Conservation (phyloP, 257 asterid species). For the Cordia subcordata region DNA sequence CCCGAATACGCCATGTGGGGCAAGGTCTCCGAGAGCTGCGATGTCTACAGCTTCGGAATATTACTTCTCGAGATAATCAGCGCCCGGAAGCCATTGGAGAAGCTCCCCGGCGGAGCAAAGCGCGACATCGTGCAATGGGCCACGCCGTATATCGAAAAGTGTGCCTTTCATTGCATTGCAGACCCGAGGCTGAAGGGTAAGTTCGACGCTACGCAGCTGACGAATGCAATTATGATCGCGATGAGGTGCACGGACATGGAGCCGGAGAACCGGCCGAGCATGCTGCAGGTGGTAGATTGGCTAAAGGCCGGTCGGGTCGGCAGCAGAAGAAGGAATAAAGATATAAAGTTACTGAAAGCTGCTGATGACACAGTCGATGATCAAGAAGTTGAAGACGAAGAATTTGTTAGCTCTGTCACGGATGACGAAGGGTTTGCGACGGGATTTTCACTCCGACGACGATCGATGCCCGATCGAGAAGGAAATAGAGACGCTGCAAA, state of each 20-base stretch:
- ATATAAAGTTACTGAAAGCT: constrained; percentile 15
- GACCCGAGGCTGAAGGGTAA: constrained; percentile 61
- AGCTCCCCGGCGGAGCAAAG: constrained; percentile 56
- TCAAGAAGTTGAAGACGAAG: background rate
- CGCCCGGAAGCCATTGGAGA: constrained; percentile 57
- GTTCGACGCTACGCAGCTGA: constrained; percentile 33
- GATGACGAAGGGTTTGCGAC: constrained; percentile 25
- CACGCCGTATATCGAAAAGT: constrained; percentile 42
- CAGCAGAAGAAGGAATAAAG: constrained; percentile 23
- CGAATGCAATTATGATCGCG: constrained; percentile 35
- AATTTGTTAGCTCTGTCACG: background rate
- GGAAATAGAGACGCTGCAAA: background rate
- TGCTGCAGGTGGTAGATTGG: constrained; percentile 63
- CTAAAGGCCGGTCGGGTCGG: constrained; percentile 30
- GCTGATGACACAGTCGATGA: background rate
- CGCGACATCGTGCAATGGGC: constrained; percentile 81
- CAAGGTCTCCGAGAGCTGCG: constrained; percentile 72
- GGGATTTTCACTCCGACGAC: constrained; percentile 18
- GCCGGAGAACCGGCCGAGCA: constrained; percentile 63
- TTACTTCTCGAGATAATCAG: constrained; percentile 62
- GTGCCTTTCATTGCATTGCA: constrained; percentile 52
- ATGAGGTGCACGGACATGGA: constrained; percentile 46
- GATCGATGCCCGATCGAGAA: background rate
- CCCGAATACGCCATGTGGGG: constrained; percentile 93
- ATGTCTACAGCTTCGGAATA: constrained; percentile 76